These are phyloP conservation scores for Pelargonium fulgidum DNA, from an alignment of 441 rosid species.

Conservation along the genomic window DNA sequence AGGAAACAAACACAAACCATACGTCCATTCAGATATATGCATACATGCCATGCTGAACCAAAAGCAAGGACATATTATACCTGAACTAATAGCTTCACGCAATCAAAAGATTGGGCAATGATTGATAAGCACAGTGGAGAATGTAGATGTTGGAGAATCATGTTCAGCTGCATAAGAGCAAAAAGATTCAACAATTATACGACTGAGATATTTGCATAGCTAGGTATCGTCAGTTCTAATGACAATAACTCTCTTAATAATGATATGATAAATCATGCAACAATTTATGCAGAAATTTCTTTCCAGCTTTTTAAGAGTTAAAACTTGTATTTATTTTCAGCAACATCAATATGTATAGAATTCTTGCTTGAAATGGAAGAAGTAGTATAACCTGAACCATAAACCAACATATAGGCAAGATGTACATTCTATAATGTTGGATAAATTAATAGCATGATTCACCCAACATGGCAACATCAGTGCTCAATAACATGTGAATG, in stretches of 20 bases:
- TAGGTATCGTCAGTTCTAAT: not conserved
- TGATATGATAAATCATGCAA: not conserved
- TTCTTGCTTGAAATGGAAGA: not conserved
- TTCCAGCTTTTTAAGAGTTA: not conserved
- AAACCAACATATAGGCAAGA: not conserved
- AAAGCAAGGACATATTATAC: slow-evolving; percentile 3
- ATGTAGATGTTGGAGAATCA: not conserved
- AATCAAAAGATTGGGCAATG: slow-evolving; percentile 7
- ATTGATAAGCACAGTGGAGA: slow-evolving; percentile 16
- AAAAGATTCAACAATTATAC: not conserved
- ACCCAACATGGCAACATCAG: not conserved
- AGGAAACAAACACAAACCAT: no score
- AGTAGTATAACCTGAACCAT: not conserved
- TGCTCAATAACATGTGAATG: not conserved
- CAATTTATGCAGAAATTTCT: not conserved
- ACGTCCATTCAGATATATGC: no score
- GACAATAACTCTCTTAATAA: not conserved
- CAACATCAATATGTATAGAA: not conserved
- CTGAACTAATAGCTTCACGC: slow-evolving; percentile 19
- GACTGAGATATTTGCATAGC: not conserved
- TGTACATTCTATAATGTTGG: not conserved
- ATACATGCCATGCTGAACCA: not conserved
- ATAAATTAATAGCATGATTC: not conserved
- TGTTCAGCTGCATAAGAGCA: slow-evolving; percentile 15
- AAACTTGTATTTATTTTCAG: not conserved